Evolutionary conservation across 805 yeast species (phyloP), one percentile per base, ranked within the genome.

Genomic region (Metschnikowia kunwiensis): DNA sequence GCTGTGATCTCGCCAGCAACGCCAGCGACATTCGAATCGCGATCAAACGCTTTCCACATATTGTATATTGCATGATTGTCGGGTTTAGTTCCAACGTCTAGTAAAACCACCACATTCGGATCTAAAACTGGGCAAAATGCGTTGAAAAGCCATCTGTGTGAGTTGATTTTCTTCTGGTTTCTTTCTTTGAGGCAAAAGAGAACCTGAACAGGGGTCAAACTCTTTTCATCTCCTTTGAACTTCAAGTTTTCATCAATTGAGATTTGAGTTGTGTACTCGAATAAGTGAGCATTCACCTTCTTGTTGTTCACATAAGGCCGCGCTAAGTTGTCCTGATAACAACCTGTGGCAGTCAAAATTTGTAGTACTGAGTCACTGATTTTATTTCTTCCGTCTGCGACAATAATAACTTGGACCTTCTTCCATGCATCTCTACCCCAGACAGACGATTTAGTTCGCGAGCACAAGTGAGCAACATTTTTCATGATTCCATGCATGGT

Each of bases 361-460:
- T 91, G 96, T 29, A 93, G 64, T 2, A 89, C 91, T 12, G 95
- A 84, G 16, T 85, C 85, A 50, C 79, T 74, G 30, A 93, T 82
- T 54, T 91, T 91, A 40, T 83, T 78, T 63, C 99, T 80, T 51
- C 99, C 99, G 65, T 93, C 99, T 31, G 96, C 79, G 15, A 93
- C 85, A 50, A 93, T 82, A 38, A 86, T 70, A 10, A 93, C 96
- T 36, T 91, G 96, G 14, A 93, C 82, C 61, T 91, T 93, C 56
- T 93, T 88, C 99, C 99, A 93, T 17, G 95, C 84, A 42, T 89
- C 94, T 48, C 81, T 80, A 4, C 98, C 97, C 99, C 99, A 93
- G 12, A 85, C 82, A 33, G 83, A 70, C 25, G 95, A 84, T 57
- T 80, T 83, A 36, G 75, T 72, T 59, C 98, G 78, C 11, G 82